Base-by-base conservation (phyloP, 2,329 filamentous ascomycete genomes). In the Penicillium palitans region DNA sequence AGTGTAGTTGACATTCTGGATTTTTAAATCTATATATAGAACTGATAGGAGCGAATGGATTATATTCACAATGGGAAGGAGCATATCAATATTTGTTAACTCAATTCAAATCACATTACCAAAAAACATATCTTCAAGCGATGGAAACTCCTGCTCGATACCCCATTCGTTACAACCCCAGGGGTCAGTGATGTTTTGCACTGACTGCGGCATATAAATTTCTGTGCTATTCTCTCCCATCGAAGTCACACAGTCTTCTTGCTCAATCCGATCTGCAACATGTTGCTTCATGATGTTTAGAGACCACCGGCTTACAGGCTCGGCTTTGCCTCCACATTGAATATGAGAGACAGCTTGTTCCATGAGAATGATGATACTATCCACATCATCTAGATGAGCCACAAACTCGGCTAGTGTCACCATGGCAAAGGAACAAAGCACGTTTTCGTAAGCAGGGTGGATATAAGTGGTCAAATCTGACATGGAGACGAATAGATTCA, bases 81-180 rank as follows among this genome's bases (percentile, higher is more conserved):
- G 4, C 12, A 31, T 46, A 12, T 56, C 19, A 31, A 15, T 15
- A 49, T 33, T 37, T 19, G 2, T n/a, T 29, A 27, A 46, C 8
- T 5, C 21, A 24, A 33, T 31, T 58, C 37, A 61, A 27, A 56
- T n/a, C 33, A 57, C 39, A 39, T 52, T 56, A 1, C 56, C 54
- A 44, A 60, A 65, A 33, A 63, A 63, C 59, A 63, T 63, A 10
- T 65, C 59, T 55, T 63, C 52, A 13, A 65, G 55, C 6, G 61
- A 65, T 4, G 59, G 59, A 41, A 62, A 65, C 3, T 65, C 61
- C 24, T 58, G 55, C 2, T 61, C 57, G 15, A 58, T 27, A 24
- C 35, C 29, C 63, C 57, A 58, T 8, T 60, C 49, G 19, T 33
- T 39, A 10, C 52, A 51, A 13, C 48, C 52, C 61, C 50, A 60